Evolutionary conservation across 305 asterid genomes (phyloP), one percentile per base, ranked within the genome.

Genomic region (Withania somnifera): DNA sequence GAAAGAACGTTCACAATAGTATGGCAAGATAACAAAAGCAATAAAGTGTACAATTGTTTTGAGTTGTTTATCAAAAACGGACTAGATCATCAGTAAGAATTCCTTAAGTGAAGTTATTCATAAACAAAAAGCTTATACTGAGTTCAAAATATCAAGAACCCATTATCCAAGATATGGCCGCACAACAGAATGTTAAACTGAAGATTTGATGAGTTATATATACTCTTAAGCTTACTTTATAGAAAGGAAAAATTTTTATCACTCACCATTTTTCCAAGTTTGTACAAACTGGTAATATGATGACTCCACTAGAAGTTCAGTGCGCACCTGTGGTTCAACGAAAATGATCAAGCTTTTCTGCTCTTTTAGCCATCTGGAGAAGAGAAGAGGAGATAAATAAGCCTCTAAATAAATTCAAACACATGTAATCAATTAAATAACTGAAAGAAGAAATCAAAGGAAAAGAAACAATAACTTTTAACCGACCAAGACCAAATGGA

Each of bases 291-390:
- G 88, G 85, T 88, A 96, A 87, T 91, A 90, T 24, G 97, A 81
- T 0, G 98, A 92, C 85, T 93, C 97, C 19, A 88, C 61, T 91
- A 93, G 82, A 84, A 96, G 98, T 86, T 96, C 98, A 77, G 92
- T 86, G 82, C 82, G 90, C 88, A 96, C 99, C 63, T 91, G 90
- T 76, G 97, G 99, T 86, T 96, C 99, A 83, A 96, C 99, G 80
- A 87, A 86, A 77, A 96, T 90, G 63, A 88, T 93, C 71, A 94
- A 83, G 78, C 87, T 90, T 85, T 92, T 91, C 90, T 92, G 89
- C 88, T 94, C 98, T 82, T 90, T 93, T 88, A 96, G 86, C 98
- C 98, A 96, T 91, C 99, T 96, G 89, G n/a, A n/a, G n/a, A n/a
- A n/a, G 77, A 77, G 73, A 78, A 22, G 58, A 68, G 57, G 38